Percentiles rank a stretch among this genome's conserved stretches.
These are phyloP conservation scores for Xylaria sp. DNA, from an alignment of 2,329 filamentous ascomycete species.

Conservation along the genomic window DNA sequence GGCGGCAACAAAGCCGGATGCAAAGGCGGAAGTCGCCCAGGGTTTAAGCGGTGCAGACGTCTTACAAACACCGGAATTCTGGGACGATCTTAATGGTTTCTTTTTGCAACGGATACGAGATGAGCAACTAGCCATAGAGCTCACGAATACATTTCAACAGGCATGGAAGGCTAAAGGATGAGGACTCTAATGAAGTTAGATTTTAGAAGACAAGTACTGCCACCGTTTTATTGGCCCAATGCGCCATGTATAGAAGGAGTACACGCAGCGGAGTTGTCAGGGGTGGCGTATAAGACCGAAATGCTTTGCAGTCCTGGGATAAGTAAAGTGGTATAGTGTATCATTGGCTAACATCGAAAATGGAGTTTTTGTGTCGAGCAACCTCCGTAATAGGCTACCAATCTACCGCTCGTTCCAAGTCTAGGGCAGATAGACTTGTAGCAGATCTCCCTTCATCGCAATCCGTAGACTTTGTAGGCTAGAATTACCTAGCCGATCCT, in stretches of 20 bases:
- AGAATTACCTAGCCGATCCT: constrained; percentile 29
- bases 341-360: constrained; percentile 51
- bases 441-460: constrained; percentile 40
- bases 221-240: background rate
- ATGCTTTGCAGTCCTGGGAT: constrained; percentile 48
- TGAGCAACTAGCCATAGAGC: constrained; percentile 69
- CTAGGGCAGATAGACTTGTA: constrained; percentile 35
- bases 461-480: constrained; percentile 46
- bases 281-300: constrained; percentile 39
- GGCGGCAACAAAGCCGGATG: constrained; percentile 54
- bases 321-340: constrained; percentile 49
- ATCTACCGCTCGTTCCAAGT: constrained; percentile 42
- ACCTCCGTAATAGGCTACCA: constrained; percentile 47
- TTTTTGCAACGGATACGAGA: constrained; percentile 82
- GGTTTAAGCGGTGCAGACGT: constrained; percentile 68
- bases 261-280: constrained; percentile 26
- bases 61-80: constrained; percentile 80
- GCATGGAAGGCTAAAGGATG: constrained; percentile 70
- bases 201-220: background rate
- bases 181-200: constrained; percentile 15
- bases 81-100: constrained; percentile 85
- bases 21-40: constrained; percentile 59
- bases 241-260: background rate
- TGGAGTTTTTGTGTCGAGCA: constrained; percentile 49
- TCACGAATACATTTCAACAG: constrained; percentile 74